Base-by-base conservation (phyloP, 2,329 filamentous ascomycete species). In the Leptosphaerulina australis region DNA sequence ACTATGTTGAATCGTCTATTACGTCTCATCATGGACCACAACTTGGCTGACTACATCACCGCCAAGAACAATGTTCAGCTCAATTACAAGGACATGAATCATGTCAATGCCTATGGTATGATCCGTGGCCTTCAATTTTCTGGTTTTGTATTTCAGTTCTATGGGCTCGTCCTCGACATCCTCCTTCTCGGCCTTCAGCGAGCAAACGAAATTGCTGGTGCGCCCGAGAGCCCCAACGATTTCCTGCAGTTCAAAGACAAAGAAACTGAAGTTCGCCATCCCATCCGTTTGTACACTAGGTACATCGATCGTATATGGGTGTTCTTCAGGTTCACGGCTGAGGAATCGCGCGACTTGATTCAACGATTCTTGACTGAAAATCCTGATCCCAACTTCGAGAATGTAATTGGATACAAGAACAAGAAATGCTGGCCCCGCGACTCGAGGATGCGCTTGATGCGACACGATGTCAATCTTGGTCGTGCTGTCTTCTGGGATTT, bases 71-170 rank as follows among this genome's bases (percentile, higher is more conserved):
- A 99, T 69, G 94, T 99, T 10, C 93, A 97, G 72, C 83, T 99
- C 56, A 97, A 95, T 56, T 99, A 99, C 81, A 99, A 99, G 79
- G 94, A 99, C 66, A 99, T 99, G 94, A 97, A 97, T 69, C 94
- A 99, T 68, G 94, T 95, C 70, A 99, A 99, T 76, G 95, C 91
- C 70, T 99, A 97, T 70, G 94, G 94, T 62, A 89, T 99, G 88
- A 97, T 99, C 66, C 91, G 94, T 66, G 94, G 95, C 62, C 82
- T 99, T 12, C 95, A 99, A 62, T 99, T 99, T 76, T 97, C 94
- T 1, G 94, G 91, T 0, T 99, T 99, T 57, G 94, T 99, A 17
- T 99, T 99, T 82, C 94, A 99, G 71, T 99, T 92, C 80, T 99
- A 99, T 64, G 94, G 95, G 36, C 80, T 99, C 54, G 93, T 99